Evolutionary conservation across 108 stramenopile genomes (phyloP).

Genomic region (Mayamaea pseudoterrestris): DNA sequence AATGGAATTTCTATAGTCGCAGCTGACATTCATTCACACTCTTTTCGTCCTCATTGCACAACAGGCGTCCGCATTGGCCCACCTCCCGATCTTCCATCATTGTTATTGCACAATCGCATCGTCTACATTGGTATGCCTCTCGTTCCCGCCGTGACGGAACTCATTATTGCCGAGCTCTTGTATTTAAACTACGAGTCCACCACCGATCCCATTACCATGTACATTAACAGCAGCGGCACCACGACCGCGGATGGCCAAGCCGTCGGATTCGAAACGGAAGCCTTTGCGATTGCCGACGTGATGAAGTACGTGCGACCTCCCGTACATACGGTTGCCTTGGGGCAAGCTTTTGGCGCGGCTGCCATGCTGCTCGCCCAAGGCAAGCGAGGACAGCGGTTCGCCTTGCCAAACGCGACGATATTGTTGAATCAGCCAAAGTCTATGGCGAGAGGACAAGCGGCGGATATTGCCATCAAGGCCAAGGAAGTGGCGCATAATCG

Average conservation of each 20-base stretch:
- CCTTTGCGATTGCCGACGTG: slow-evolving; percentile 96
- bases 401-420: slow-evolving; percentile 93
- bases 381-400: slow-evolving; percentile 80
- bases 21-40: slow-evolving; percentile 2
- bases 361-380: slow-evolving; percentile 94
- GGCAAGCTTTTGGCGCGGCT: slow-evolving; percentile 93
- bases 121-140: slow-evolving; percentile 98
- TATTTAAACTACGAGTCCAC: slow-evolving; percentile 91
- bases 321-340: slow-evolving; percentile 93
- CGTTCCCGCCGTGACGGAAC: slow-evolving; percentile 92
- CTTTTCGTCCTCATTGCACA: slow-evolving; percentile 7
- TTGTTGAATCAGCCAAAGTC: slow-evolving; percentile 90
- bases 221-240: slow-evolving; percentile 94
- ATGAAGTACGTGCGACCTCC: slow-evolving; percentile 96
- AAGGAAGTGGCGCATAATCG: slow-evolving; percentile 84
- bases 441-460: slow-evolving; percentile 88
- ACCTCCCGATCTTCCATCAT: slow-evolving; percentile 96
- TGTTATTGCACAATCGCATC: slow-evolving; percentile 95
- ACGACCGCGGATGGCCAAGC: slow-evolving; percentile 80
- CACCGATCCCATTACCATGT: slow-evolving; percentile 88
- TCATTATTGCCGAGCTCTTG: slow-evolving; percentile 91
- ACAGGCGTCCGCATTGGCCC: slow-evolving; percentile 84
- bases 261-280: slow-evolving; percentile 96
- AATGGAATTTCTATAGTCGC: background rate
- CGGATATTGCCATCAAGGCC: slow-evolving; percentile 96